Evolutionary conservation across 148 eudicot species (phyloP).

Genomic region (Rhododendron mucronatum): DNA sequence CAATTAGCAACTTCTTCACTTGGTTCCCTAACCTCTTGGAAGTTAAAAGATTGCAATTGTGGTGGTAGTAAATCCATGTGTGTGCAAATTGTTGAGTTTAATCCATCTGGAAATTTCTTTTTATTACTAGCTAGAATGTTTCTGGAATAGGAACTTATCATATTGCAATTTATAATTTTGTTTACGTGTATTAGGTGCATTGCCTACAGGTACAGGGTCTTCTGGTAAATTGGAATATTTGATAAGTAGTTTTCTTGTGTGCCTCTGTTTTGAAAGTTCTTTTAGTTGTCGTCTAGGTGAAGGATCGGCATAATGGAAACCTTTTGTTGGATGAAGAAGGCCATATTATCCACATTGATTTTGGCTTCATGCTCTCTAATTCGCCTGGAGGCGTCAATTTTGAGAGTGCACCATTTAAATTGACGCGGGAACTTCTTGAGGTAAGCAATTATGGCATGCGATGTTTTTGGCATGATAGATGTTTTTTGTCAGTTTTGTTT

Average conservation of each 20-base stretch:
- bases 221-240: background rate
- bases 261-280: background rate
- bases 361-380: conserved; percentile 98
- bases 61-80: background rate
- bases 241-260: background rate
- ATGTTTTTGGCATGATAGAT: background rate
- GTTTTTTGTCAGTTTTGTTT: background rate
- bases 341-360: conserved; percentile 96
- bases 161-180: background rate
- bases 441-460: conserved; percentile 24
- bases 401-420: conserved; percentile 98
- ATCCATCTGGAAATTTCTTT: background rate
- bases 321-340: conserved; percentile 97
- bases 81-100: background rate
- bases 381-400: conserved; percentile 99
- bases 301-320: conserved; percentile 99
- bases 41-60: background rate
- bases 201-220: background rate
- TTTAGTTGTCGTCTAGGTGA: conserved; percentile 44
- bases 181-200: background rate
- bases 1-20: background rate
- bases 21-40: background rate
- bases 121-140: background rate
- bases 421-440: conserved; percentile 99
- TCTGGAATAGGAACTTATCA: background rate